Evolutionary conservation across 805 yeast species (phyloP).

Genomic region (Sporopachydermia lactativora): DNA sequence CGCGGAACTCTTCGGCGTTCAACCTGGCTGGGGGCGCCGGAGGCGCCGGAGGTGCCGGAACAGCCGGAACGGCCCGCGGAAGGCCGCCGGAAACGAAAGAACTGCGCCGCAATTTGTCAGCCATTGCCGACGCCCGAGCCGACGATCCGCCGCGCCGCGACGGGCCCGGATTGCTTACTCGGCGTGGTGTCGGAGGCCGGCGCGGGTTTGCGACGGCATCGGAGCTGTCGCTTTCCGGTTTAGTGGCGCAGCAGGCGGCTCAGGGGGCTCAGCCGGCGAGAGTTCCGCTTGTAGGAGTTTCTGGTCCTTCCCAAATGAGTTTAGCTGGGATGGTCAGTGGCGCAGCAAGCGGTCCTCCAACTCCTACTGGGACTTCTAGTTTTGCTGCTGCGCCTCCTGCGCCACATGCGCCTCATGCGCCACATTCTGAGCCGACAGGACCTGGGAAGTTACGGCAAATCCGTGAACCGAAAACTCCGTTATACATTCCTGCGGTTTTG

Average conservation of each 20-base stretch:
- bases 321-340: too few species aligned
- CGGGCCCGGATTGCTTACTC: background rate
- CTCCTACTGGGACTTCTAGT: background rate
- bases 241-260: background rate
- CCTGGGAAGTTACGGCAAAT: constrained; percentile 48
- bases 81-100: background rate
- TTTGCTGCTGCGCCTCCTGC: too few species aligned
- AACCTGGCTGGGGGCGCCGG: background rate
- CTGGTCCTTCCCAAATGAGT: background rate
- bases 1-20: background rate
- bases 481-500: constrained; percentile 84
- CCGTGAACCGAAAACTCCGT: constrained; percentile 69
- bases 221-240: background rate
- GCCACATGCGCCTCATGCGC: too few species aligned
- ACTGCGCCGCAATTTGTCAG: background rate
- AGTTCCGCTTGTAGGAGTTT: background rate
- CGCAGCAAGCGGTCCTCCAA: background rate
- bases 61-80: background rate
- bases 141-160: background rate
- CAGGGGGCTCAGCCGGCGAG: background rate
- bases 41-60: too few species aligned
- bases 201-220: background rate
- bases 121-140: background rate
- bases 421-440: background rate
- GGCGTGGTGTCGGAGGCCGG: background rate